phyloP scores from a whole-genome alignment of 257 asterid species.

The Solanum dulcamara region DNA sequence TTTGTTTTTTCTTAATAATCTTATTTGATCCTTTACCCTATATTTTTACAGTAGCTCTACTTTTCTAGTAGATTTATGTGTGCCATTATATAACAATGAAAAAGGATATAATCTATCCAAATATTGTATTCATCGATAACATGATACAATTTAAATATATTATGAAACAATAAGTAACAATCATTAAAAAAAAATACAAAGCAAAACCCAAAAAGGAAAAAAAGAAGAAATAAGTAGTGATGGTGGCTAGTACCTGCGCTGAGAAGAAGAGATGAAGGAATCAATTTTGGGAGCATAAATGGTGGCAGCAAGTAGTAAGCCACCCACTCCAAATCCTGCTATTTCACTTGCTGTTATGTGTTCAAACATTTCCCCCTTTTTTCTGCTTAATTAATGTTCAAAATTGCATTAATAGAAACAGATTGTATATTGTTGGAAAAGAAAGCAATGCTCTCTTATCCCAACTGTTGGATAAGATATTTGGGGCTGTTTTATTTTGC shows the following conservation, averaged over 20 bases:
- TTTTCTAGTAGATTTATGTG: no score
- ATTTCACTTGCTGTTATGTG: constrained; percentile 77
- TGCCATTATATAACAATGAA: no score
- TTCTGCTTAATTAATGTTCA: background rate
- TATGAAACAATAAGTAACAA: no score
- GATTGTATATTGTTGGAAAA: background rate
- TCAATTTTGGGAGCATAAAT: constrained; percentile 76
- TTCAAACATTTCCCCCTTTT: constrained; percentile 41
- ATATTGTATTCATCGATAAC: no score
- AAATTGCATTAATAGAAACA: background rate
- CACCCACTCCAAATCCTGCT: constrained; percentile 87
- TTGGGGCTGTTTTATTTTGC: background rate
- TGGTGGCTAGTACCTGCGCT: constrained; percentile 47
- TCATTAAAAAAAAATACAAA: background rate
- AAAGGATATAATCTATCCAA: no score
- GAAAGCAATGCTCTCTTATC: background rate
- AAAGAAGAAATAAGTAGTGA: background rate
- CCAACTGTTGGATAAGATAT: background rate
- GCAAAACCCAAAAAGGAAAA: background rate
- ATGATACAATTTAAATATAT: no score
- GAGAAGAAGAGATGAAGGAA: constrained; percentile 63
- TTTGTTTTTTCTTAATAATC: no score
- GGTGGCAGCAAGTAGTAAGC: constrained; percentile 67
- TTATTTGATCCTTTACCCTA: no score
- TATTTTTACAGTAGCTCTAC: no score